Base-by-base conservation (phyloP, 768 basidiomycete genomes). In the Tremella yokohamensis region DNA sequence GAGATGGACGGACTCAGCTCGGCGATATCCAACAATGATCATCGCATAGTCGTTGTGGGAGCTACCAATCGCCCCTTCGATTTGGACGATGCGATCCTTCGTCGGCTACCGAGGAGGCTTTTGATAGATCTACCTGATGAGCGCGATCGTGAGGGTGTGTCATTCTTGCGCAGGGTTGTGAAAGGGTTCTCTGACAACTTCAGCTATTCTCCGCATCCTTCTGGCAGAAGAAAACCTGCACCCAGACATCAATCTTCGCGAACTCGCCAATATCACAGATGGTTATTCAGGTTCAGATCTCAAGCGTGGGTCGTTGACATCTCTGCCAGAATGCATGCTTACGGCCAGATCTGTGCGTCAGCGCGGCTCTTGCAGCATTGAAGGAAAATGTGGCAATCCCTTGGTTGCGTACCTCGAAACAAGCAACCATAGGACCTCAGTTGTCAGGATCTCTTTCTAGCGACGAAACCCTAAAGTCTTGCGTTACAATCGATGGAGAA, bases 261-360 rank as follows among this genome's bases (percentile, higher is more conserved):
- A 66, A 38, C 45, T 76, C 9, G 70, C 70, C 1, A 54, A 61
- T 25, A 62, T 66, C 19, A 76, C 74, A 4, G 74, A 73, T 20
- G 84, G 83, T 52, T 97, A 91, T 76, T 97, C 92, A 56, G 92
- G 92, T 15, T 94, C 91, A 24, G 92, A 97, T 75, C 80, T 97
- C 58, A 96, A 94, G 77, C 90, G 92, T 94, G 58, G 88, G 8
- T 15, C 22, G 42, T n/a, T 80, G 0, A 2, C 19, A 37, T 49
- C 57, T 37, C 49, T 20, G 34, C 29, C 15, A 39, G 40, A 6
- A 11, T 20, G 47, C 19, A 40, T 18, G 29, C 20, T 25, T 15
- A 52, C 8, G 16, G 29, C 7, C 66, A 96, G 92, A 97, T 77
- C 78, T 96, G 19, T 93, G 91, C 73, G 92, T 97, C 24, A 85